phyloP scores from a whole-genome alignment of 176 grass and related monocot genomes.

The Saccharum officinarum region DNA sequence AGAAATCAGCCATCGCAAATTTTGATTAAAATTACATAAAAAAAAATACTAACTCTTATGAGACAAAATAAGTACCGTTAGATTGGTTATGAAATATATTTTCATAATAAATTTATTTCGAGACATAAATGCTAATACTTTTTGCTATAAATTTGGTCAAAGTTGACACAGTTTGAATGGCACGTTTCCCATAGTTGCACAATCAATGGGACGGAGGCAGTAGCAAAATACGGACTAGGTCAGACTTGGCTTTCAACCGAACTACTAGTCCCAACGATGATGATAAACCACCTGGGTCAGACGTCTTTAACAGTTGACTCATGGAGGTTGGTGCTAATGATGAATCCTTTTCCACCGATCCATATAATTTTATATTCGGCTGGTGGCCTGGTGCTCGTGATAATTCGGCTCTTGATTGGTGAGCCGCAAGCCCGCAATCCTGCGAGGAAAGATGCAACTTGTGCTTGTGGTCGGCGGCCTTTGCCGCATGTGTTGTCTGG shows the following conservation, averaged over 20 bases:
- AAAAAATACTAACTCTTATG: too few relatives aligned
- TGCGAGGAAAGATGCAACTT: not conserved
- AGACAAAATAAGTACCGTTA: too few relatives aligned
- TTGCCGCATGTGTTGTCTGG: conserved; percentile 6
- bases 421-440: not conserved
- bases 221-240: not conserved
- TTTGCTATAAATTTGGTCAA: too few relatives aligned
- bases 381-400: not conserved
- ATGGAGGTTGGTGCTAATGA: not conserved
- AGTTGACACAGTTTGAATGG: too few relatives aligned
- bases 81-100: too few relatives aligned
- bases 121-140: too few relatives aligned
- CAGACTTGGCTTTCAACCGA: not conserved
- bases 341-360: not conserved
- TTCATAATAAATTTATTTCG: too few relatives aligned
- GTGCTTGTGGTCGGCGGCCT: not conserved
- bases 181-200: too few relatives aligned
- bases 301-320: not conserved
- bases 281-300: not conserved
- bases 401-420: not conserved
- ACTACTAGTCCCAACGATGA: not conserved
- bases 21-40: too few relatives aligned
- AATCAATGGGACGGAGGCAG: too few relatives aligned
- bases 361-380: not conserved
- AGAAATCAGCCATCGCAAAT: too few relatives aligned